These are phyloP conservation scores for Fusarium annulatum DNA, from an alignment of 2,329 filamentous ascomycete genomes.

Conservation along the genomic window DNA sequence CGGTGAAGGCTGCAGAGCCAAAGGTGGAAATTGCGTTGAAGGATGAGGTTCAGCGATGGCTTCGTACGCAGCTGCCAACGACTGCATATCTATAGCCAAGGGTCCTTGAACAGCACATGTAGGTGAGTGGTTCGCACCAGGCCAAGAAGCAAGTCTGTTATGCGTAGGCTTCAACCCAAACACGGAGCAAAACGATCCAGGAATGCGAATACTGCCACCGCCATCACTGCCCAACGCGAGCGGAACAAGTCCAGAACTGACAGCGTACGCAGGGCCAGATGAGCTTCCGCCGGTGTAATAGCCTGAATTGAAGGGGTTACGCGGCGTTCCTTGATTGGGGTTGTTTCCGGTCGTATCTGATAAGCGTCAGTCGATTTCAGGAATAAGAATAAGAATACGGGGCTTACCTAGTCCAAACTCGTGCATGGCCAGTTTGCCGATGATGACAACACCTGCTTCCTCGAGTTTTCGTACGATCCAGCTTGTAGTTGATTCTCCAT, in stretches of 20 bases:
- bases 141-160: slow-evolving; percentile 71
- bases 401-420: slow-evolving; percentile 75
- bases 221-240: slow-evolving; percentile 79
- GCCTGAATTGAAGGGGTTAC: slow-evolving; percentile 76
- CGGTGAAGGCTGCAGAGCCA: slow-evolving; percentile 42
- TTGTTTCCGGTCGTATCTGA: slow-evolving; percentile 81
- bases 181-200: slow-evolving; percentile 76
- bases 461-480: slow-evolving; percentile 79
- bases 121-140: slow-evolving; percentile 67
- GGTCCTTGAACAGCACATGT: slow-evolving; percentile 75
- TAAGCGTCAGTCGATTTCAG: slow-evolving; percentile 4
- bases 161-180: slow-evolving; percentile 81
- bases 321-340: slow-evolving; percentile 76
- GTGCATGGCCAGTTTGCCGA: slow-evolving; percentile 82
- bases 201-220: slow-evolving; percentile 80
- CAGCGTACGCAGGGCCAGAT: slow-evolving; percentile 77
- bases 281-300: slow-evolving; percentile 86
- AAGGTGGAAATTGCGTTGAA: slow-evolving; percentile 63
- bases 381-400: not conserved
- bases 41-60: slow-evolving; percentile 73
- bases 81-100: slow-evolving; percentile 73
- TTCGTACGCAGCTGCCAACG: slow-evolving; percentile 73
- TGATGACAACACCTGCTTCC: slow-evolving; percentile 75
- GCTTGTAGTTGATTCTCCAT: slow-evolving; percentile 60
- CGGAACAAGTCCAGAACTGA: slow-evolving; percentile 76